Percentiles rank a stretch among this genome's conserved stretches.
Conservation (phyloP, 176 grass and related monocot species). For the Cenchrus americanus region DNA sequence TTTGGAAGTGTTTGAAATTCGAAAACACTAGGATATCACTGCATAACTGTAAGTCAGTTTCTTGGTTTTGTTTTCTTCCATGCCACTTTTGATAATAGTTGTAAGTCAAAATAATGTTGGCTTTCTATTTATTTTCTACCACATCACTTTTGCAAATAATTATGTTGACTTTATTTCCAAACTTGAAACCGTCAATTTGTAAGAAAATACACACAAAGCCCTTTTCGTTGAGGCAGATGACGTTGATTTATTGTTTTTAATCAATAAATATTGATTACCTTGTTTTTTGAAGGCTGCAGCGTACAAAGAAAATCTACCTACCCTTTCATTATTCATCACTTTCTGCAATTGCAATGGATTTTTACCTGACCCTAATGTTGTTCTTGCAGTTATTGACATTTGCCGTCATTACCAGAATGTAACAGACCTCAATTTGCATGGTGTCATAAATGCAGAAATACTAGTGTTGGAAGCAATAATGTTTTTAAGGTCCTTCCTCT, state of each 20-base stretch:
- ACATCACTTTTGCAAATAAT: background rate
- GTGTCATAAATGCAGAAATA: slow-evolving; percentile 68
- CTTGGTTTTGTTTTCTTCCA: background rate
- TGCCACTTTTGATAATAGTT: background rate
- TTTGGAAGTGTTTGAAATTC: slow-evolving; percentile 92
- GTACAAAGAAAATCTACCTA: slow-evolving; percentile 2
- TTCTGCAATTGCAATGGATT: background rate
- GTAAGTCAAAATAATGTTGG: background rate
- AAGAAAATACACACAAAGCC: background rate
- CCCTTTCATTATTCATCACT: background rate
- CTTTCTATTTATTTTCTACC: slow-evolving; percentile 1
- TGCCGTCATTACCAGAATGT: slow-evolving; percentile 79
- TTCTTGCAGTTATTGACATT: slow-evolving; percentile 77
- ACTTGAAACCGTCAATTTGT: background rate
- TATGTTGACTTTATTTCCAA: background rate
- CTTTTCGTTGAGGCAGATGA: background rate
- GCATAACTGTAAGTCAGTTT: slow-evolving; percentile 79
- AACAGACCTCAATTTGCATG: slow-evolving; percentile 70
- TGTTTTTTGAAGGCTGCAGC: slow-evolving; percentile 20
- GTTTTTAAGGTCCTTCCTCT: slow-evolving; percentile 64
- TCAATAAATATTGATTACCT: background rate
- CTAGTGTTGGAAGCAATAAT: slow-evolving; percentile 71
- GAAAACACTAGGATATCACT: slow-evolving; percentile 73
- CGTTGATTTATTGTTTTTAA: slow-evolving; percentile 1
- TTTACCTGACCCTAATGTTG: slow-evolving; percentile 25